Evolutionary conservation across 2,329 filamentous ascomycete species (phyloP).

Genomic region (Fusarium agapanthi): DNA sequence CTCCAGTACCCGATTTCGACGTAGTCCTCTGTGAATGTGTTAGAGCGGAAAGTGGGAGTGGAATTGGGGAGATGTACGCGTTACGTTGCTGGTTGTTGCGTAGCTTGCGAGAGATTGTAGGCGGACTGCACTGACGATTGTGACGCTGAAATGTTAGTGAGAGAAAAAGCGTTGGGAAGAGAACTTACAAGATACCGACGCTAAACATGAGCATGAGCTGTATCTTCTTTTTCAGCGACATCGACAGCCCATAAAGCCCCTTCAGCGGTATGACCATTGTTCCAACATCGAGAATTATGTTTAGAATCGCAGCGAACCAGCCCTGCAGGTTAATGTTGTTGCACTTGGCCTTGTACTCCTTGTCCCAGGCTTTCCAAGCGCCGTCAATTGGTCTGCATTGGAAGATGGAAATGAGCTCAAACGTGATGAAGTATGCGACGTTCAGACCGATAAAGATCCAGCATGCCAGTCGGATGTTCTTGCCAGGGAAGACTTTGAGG

Average conservation of each 20-base stretch:
- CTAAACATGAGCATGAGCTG: constrained; percentile 27
- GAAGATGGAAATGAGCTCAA: constrained; percentile 51
- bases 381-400: constrained; percentile 58
- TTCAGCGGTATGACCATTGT: neutral
- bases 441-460: constrained; percentile 28
- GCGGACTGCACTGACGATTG: constrained; percentile 9
- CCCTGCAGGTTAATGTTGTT: constrained; percentile 56
- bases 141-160: constrained; percentile 5
- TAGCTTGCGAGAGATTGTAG: constrained; percentile 9
- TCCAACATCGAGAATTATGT: constrained; percentile 57
- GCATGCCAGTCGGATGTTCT: neutral
- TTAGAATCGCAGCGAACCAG: constrained; percentile 59
- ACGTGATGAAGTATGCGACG: constrained; percentile 27
- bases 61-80: neutral
- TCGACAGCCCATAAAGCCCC: constrained; percentile 3
- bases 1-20: constrained; percentile 42
- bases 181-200: constrained; percentile 5
- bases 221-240: constrained; percentile 12
- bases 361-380: constrained; percentile 61
- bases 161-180: accelerated
- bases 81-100: constrained; percentile 17
- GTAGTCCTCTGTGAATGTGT: constrained; percentile 33
- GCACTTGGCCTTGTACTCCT: constrained; percentile 54
- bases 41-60: neutral
- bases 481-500: constrained; percentile 11